Percentiles rank a stretch among this genome's conserved stretches.
Conservation (phyloP, 2,329 filamentous ascomycete genomes). For the Aspergillus neoniger region DNA sequence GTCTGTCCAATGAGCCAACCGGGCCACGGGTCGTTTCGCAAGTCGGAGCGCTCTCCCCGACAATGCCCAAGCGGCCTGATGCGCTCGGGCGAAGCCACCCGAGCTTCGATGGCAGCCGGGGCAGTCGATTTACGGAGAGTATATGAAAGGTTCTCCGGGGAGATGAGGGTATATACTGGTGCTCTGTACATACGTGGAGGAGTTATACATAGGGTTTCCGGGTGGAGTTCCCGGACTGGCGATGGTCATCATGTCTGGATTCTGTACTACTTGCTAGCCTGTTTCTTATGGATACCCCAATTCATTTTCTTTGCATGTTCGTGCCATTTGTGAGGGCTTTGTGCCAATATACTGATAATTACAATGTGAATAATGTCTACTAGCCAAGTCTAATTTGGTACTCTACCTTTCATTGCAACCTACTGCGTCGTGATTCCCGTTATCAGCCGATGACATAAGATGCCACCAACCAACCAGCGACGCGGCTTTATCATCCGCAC, state of each 20-base stretch:
- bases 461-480: slow-evolving; percentile 1
- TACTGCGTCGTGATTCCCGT: not conserved
- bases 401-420: not conserved
- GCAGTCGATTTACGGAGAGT: slow-evolving; percentile 48
- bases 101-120: slow-evolving; percentile 47
- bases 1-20: slow-evolving; percentile 25
- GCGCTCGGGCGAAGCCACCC: slow-evolving; percentile 45
- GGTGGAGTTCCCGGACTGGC: not conserved
- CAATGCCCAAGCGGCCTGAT: slow-evolving; percentile 37
- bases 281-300: slow-evolving; percentile 13
- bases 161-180: slow-evolving; percentile 7
- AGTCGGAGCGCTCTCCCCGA: slow-evolving; percentile 26
- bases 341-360: not conserved
- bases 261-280: slow-evolving; percentile 15
- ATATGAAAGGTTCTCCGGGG: slow-evolving; percentile 12
- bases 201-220: not conserved
- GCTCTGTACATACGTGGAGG: slow-evolving; percentile 15
- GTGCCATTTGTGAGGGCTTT: not conserved
- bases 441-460: not conserved
- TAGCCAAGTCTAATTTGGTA: not conserved
- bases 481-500: slow-evolving; percentile 1
- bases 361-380: slow-evolving; percentile 2
- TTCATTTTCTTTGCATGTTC: slow-evolving; percentile 7
- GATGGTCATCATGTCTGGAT: slow-evolving; percentile 11
- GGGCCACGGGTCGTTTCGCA: slow-evolving; percentile 28